Conservation (phyloP, 1,284 basidiomycete species). For the Irpex sp. region DNA sequence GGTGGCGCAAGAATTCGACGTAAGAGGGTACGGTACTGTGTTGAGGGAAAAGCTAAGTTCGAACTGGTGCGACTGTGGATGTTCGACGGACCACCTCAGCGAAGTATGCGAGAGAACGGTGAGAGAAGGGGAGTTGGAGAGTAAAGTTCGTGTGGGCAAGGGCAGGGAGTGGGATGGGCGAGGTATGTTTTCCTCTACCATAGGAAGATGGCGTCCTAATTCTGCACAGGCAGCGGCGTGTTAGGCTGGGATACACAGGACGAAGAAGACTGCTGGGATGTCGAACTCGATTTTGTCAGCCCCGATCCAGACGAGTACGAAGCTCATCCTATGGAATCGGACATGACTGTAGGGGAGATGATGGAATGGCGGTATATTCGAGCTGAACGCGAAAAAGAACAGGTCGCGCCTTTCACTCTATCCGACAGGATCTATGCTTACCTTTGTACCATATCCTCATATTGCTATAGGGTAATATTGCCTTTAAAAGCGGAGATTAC, state of each 20-base stretch:
- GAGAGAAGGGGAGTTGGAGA: conserved; percentile 59
- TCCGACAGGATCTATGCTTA: conserved; percentile 2
- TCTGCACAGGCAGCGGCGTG: conserved; percentile 46
- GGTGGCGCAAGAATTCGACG: conserved; percentile 64
- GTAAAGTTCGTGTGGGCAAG: conserved; percentile 52
- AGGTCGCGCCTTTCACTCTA: conserved; percentile 33
- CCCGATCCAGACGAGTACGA: conserved; percentile 47
- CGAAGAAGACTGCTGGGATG: conserved; percentile 71
- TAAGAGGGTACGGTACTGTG: conserved; percentile 63
- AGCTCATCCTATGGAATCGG: conserved; percentile 34
- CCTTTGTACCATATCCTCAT: not conserved
- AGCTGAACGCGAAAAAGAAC: conserved; percentile 66
- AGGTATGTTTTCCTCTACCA: conserved; percentile 29
- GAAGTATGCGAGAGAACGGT: conserved; percentile 71
- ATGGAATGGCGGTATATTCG: conserved; percentile 68
- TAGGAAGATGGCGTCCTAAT: not conserved
- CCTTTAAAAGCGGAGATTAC: conserved; percentile 59
- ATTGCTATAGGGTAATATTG: conserved; percentile 52
- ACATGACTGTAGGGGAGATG: conserved; percentile 64
- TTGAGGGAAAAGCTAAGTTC: conserved; percentile 62
- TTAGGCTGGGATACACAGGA: conserved; percentile 66
- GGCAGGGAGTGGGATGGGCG: conserved; percentile 69
- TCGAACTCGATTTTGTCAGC: conserved; percentile 57
- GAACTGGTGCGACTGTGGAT: conserved; percentile 76
- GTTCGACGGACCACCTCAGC: conserved; percentile 68